A percentile compares a stretch with the other conserved stretches of the same genome.
Conservation (phyloP, 345 rosid species). For the Salix dunnii region DNA sequence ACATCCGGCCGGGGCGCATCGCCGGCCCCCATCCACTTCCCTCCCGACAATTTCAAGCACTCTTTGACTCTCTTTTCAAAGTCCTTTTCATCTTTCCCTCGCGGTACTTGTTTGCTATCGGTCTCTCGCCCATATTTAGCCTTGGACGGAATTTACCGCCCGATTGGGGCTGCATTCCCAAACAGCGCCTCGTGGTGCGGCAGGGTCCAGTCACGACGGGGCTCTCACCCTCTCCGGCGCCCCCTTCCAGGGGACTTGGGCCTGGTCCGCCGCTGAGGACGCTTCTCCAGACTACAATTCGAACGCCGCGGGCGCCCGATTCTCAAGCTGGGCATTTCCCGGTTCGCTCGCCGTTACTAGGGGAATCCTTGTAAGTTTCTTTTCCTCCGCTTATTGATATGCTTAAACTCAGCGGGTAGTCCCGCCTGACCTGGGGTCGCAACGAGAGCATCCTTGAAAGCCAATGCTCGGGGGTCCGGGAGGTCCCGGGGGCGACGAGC, state of each 20-base stretch:
- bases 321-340: neutral
- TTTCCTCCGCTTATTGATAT: conserved; percentile 2
- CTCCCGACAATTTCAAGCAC: conserved; percentile 20
- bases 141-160: too few relatives aligned
- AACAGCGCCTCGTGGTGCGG: too few relatives aligned
- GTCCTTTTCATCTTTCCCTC: conserved; percentile 20
- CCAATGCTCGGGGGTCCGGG: too few relatives aligned
- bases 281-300: too few relatives aligned
- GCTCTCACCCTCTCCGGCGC: too few relatives aligned
- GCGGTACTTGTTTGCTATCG: neutral
- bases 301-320: neutral
- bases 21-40: conserved; percentile 21
- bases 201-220: too few relatives aligned
- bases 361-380: conserved; percentile 14
- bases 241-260: neutral
- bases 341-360: too few relatives aligned
- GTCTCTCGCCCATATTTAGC: neutral
- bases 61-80: conserved; percentile 20
- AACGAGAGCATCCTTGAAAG: neutral
- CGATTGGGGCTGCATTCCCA: too few relatives aligned
- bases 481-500: too few relatives aligned
- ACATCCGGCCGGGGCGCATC: conserved; percentile 14
- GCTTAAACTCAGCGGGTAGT: conserved; percentile 2
- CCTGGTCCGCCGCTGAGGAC: too few relatives aligned
- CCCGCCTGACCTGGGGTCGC: neutral